Conservation (phyloP, 306 rosid species). For the Carpinus fangiana region DNA sequence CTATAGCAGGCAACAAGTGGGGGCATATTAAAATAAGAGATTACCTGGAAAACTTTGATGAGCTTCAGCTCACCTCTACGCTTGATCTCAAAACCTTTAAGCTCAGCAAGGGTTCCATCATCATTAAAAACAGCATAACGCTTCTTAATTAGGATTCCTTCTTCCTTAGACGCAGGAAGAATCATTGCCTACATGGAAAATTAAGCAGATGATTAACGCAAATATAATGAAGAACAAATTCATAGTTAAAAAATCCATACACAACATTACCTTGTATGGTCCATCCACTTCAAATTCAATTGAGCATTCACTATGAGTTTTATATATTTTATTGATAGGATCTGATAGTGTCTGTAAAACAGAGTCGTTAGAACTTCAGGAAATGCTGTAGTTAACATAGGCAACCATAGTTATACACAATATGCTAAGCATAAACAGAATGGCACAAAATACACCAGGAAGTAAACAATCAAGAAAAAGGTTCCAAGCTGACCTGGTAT, state of each 20-base stretch:
- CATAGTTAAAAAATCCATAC: slow-evolving; percentile 18
- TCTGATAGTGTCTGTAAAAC: slow-evolving; percentile 74
- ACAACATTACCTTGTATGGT: slow-evolving; percentile 82
- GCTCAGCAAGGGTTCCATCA: slow-evolving; percentile 97
- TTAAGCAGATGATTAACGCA: slow-evolving; percentile 6
- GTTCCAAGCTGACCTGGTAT: slow-evolving; percentile 77
- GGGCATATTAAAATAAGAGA: not conserved
- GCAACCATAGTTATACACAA: slow-evolving; percentile 23
- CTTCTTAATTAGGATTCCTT: slow-evolving; percentile 95
- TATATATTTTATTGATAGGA: slow-evolving; percentile 61
- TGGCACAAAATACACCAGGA: slow-evolving; percentile 21
- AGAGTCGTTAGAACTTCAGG: slow-evolving; percentile 33
- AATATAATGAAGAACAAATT: slow-evolving; percentile 27
- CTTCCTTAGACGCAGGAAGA: slow-evolving; percentile 97
- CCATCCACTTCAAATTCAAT: slow-evolving; percentile 99
- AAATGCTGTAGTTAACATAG: slow-evolving; percentile 8
- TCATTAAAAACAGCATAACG: slow-evolving; percentile 96
- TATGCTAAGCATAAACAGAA: slow-evolving; percentile 18
- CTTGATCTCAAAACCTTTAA: slow-evolving; percentile 99
- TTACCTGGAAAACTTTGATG: slow-evolving; percentile 98
- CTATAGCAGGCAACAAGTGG: not conserved
- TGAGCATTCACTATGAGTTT: slow-evolving; percentile 92
- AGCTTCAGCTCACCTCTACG: slow-evolving; percentile 99
- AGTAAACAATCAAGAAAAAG: slow-evolving; percentile 22
- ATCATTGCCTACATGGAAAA: slow-evolving; percentile 82